These are phyloP conservation scores for Chernovozyma sophiae-reginae DNA, from an alignment of 1,139 yeast species.

Conservation along the genomic window DNA sequence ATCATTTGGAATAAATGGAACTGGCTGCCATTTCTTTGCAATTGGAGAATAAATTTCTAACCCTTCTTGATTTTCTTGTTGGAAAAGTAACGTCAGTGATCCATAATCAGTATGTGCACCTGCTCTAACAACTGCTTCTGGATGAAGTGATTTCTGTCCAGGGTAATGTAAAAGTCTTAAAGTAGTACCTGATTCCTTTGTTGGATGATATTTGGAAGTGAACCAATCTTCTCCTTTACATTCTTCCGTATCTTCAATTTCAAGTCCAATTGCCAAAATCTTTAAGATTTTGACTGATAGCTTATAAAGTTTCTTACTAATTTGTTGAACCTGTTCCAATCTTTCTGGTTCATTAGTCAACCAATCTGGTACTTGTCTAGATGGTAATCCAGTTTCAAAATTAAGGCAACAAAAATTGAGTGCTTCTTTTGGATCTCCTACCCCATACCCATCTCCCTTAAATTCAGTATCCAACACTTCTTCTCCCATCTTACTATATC, in stretches of 20 bases:
- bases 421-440: slow-evolving; percentile 63
- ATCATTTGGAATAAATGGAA: slow-evolving; percentile 46
- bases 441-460: slow-evolving; percentile 24
- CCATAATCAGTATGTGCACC: slow-evolving; percentile 90
- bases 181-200: slow-evolving; percentile 53
- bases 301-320: slow-evolving; percentile 38
- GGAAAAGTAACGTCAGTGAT: slow-evolving; percentile 65
- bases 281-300: slow-evolving; percentile 40
- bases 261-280: slow-evolving; percentile 57
- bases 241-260: slow-evolving; percentile 42
- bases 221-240: slow-evolving; percentile 52
- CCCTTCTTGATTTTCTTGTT: slow-evolving; percentile 68
- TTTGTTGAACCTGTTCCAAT: slow-evolving; percentile 25
- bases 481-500: slow-evolving; percentile 57
- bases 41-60: slow-evolving; percentile 59
- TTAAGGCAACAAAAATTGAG: slow-evolving; percentile 42
- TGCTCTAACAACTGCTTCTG: slow-evolving; percentile 62
- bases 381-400: slow-evolving; percentile 33
- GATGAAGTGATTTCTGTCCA: slow-evolving; percentile 45
- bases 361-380: slow-evolving; percentile 39
- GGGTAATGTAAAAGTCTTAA: slow-evolving; percentile 72
- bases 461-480: slow-evolving; percentile 56
- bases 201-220: slow-evolving; percentile 48
- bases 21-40: slow-evolving; percentile 56
- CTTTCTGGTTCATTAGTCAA: slow-evolving; percentile 32